phyloP scores from a whole-genome alignment of 2,329 filamentous ascomycete species.

The Scedosporium boydii region DNA sequence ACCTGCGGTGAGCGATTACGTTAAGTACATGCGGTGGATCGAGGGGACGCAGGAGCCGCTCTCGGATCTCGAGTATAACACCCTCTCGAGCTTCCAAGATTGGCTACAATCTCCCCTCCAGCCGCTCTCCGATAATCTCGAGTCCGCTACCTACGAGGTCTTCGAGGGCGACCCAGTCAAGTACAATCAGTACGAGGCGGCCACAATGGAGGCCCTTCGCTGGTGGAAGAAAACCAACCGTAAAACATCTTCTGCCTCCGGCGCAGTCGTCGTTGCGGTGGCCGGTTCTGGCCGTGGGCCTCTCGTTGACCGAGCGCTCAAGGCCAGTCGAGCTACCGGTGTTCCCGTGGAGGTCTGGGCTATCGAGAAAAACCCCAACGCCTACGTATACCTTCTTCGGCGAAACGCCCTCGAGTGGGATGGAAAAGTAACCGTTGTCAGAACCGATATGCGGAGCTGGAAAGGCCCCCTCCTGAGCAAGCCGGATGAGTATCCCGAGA shows the following conservation, averaged over 20 bases:
- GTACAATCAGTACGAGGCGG: slow-evolving; percentile 89
- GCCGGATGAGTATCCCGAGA: slow-evolving; percentile 30
- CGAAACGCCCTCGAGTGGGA: slow-evolving; percentile 80
- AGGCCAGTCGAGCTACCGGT: slow-evolving; percentile 65
- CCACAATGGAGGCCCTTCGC: slow-evolving; percentile 67
- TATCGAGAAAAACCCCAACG: slow-evolving; percentile 97
- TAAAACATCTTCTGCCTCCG: slow-evolving; percentile 61
- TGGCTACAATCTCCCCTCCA: slow-evolving; percentile 93
- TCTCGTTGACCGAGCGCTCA: slow-evolving; percentile 76
- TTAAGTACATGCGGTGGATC: slow-evolving; percentile 76
- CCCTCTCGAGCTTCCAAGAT: slow-evolving; percentile 63
- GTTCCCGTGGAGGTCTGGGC: slow-evolving; percentile 82
- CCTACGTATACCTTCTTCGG: slow-evolving; percentile 82
- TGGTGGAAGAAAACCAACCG: slow-evolving; percentile 70
- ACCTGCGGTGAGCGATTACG: slow-evolving; percentile 32
- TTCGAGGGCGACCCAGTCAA: slow-evolving; percentile 98
- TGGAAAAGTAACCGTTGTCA: slow-evolving; percentile 73
- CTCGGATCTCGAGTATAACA: slow-evolving; percentile 38
- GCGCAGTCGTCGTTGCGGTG: slow-evolving; percentile 76
- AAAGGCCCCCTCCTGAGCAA: slow-evolving; percentile 59
- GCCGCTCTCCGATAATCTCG: slow-evolving; percentile 89
- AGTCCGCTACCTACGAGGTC: slow-evolving; percentile 95
- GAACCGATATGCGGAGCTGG: slow-evolving; percentile 97
- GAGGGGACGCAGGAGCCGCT: slow-evolving; percentile 69
- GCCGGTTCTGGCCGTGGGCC: slow-evolving; percentile 90